These are phyloP conservation scores for Hericium coralloides DNA, from an alignment of 768 basidiomycete genomes.

Conservation along the genomic window DNA sequence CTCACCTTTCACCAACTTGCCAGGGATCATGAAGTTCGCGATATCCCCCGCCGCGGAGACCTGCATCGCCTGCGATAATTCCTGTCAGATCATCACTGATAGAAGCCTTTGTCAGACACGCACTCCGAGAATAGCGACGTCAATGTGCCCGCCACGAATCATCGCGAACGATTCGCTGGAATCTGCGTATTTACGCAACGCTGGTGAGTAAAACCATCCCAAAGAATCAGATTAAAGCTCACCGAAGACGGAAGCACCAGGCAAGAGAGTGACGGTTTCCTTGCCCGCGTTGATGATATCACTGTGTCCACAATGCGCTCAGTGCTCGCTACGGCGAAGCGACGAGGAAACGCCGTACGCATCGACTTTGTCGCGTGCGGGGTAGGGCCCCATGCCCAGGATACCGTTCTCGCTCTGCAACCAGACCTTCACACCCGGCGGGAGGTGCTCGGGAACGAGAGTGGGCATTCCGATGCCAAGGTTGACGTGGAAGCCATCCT, in stretches of 20 bases:
- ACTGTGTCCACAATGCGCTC: slow-evolving; percentile 26
- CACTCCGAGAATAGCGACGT: slow-evolving; percentile 89
- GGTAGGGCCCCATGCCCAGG: slow-evolving; percentile 86
- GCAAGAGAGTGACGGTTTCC: slow-evolving; percentile 87
- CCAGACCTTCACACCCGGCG: slow-evolving; percentile 73
- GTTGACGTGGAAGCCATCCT: slow-evolving; percentile 83
- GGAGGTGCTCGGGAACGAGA: slow-evolving; percentile 72
- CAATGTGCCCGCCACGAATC: slow-evolving; percentile 95
- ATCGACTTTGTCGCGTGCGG: slow-evolving; percentile 69
- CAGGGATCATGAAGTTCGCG: slow-evolving; percentile 98
- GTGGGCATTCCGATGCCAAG: slow-evolving; percentile 91
- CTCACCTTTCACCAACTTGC: slow-evolving; percentile 78
- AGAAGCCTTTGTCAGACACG: slow-evolving; percentile 20
- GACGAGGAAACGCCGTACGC: slow-evolving; percentile 42
- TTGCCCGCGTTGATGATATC: slow-evolving; percentile 95
- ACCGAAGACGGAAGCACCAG: slow-evolving; percentile 90
- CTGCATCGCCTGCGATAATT: slow-evolving; percentile 75
- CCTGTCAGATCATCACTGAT: background rate
- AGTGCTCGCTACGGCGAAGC: background rate
- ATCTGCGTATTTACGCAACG: slow-evolving; percentile 32
- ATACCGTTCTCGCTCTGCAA: slow-evolving; percentile 89
- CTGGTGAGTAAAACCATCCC: background rate
- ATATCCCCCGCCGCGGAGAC: slow-evolving; percentile 90
- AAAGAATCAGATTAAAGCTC: slow-evolving; percentile 16
- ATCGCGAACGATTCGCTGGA: slow-evolving; percentile 93